Conservation (phyloP, 2,329 filamentous ascomycete species). For the Trichoderma koningii region DNA sequence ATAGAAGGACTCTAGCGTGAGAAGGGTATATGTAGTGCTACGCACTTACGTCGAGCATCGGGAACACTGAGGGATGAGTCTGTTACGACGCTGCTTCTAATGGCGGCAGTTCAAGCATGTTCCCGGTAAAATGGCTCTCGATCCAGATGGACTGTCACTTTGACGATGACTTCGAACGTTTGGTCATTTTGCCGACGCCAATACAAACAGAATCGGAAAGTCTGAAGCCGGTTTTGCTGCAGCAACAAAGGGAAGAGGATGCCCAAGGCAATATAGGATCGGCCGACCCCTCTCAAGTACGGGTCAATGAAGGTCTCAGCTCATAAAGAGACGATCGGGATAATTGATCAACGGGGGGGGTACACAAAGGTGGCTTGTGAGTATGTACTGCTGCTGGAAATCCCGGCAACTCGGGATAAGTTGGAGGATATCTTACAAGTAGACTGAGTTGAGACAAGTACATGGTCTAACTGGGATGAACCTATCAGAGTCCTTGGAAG, state of each 20-base stretch:
- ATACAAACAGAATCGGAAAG: background rate
- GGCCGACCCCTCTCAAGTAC: conserved; percentile 14
- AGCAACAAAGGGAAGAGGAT: background rate
- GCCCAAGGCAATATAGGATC: background rate
- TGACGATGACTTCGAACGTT: background rate
- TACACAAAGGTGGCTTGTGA: no score
- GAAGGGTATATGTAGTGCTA: background rate
- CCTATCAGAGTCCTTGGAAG: no score
- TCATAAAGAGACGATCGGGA: no score
- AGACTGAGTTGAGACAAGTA: no score
- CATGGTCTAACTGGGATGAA: no score
- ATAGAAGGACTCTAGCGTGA: no score
- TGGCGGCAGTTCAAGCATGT: conserved; percentile 14
- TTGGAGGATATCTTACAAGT: no score
- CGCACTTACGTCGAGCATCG: background rate
- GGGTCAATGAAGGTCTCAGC: no score
- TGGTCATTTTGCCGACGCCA: background rate
- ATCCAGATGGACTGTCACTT: background rate
- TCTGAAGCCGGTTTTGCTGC: background rate
- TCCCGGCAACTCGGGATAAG: no score
- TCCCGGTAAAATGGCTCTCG: background rate
- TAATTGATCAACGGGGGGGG: no score
- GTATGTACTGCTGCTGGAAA: no score
- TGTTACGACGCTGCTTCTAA: conserved; percentile 18
- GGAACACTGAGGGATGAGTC: conserved; percentile 8